Percentiles rank a stretch among this genome's conserved stretches.
Evolutionary conservation across 352 stramenopile genomes (phyloP).

Genomic region (Phytophthora uliginosa): DNA sequence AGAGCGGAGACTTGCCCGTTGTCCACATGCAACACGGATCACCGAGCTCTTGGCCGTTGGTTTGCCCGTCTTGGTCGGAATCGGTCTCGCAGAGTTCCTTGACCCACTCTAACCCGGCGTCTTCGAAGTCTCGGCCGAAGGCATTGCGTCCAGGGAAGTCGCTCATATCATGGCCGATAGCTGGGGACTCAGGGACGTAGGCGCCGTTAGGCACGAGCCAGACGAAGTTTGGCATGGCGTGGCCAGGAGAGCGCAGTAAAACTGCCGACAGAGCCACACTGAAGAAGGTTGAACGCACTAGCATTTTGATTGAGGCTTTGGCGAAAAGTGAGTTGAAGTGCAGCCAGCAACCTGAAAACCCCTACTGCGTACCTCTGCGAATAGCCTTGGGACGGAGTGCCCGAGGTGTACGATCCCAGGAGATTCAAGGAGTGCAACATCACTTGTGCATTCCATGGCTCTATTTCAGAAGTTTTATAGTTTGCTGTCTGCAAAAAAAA

Average conservation of each 20-base stretch:
- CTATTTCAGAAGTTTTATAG: neutral
- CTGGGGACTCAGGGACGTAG: constrained; percentile 21
- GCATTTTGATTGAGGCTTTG: neutral
- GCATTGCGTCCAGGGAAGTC: constrained; percentile 19
- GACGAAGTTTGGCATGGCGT: constrained; percentile 14
- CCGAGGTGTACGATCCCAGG: neutral
- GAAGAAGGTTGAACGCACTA: neutral
- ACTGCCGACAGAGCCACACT: neutral
- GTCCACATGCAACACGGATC: constrained; percentile 76
- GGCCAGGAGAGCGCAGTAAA: neutral
- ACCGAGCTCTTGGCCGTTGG: constrained; percentile 82
- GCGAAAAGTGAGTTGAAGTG: neutral
- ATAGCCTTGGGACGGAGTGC: no score
- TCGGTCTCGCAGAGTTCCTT: constrained; percentile 59
- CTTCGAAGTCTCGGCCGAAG: constrained; percentile 50
- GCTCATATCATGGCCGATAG: constrained; percentile 24
- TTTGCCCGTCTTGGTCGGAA: constrained; percentile 73
- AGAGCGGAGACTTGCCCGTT: constrained; percentile 8
- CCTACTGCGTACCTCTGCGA: no score
- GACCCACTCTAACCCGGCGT: constrained; percentile 34
- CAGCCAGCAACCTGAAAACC: no score
- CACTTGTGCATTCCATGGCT: neutral
- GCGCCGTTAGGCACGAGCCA: constrained; percentile 21
- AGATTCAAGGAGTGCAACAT: no score
- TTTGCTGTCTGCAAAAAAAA: neutral